Evolutionary conservation across 1,139 yeast genomes (phyloP), one percentile per base, ranked within the genome.

Genomic region (Ogataea hybrid): DNA sequence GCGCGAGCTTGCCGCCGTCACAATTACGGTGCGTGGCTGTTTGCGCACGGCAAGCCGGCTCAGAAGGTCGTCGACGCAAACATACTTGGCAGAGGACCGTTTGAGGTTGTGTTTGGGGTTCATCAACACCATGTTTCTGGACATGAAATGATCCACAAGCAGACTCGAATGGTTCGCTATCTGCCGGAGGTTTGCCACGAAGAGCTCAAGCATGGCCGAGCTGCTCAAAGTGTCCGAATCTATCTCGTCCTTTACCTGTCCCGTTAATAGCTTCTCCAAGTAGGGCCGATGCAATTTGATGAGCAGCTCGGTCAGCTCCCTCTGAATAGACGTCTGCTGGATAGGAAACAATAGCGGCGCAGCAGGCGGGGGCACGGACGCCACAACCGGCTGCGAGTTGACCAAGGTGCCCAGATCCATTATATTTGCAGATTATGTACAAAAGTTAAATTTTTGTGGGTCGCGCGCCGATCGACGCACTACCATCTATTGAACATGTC

Each of bases 71-170:
- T 82, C 79, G 48, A 83, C 69, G 37, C 74, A 62, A 43, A 67
- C 66, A 46, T 81, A 77, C 53, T 82, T 83, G 28, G 82, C 84
- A 16, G 86, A 77, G 22, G 80, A 67, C 29, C 65, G 64, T 30
- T 71, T 64, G 37, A 83, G 63, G 34, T 75, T 62, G 44, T 77
- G 80, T 45, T 76, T 81, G 1, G 84, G 70, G 49, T 82, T 86
- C 78, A 78, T 75, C 30, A 82, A 63, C 15, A 84, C 58, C 45
- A 84, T 64, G 44, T 81, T 80, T 48, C 80, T 77, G 10, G 92
- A 88, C 57, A 84, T 79, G 53, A 79, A 84, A 58, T 84, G 92
- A 53, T 83, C 86, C 25, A 84, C 89, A 30, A 84, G 58, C 33
- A 84, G 63, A 29, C 83, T 78, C 1, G 90, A 88, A 58, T 84